Evolutionary conservation across 148 eudicot species (phyloP), one percentile per base, ranked within the genome.

Genomic region (Cornus controversa): DNA sequence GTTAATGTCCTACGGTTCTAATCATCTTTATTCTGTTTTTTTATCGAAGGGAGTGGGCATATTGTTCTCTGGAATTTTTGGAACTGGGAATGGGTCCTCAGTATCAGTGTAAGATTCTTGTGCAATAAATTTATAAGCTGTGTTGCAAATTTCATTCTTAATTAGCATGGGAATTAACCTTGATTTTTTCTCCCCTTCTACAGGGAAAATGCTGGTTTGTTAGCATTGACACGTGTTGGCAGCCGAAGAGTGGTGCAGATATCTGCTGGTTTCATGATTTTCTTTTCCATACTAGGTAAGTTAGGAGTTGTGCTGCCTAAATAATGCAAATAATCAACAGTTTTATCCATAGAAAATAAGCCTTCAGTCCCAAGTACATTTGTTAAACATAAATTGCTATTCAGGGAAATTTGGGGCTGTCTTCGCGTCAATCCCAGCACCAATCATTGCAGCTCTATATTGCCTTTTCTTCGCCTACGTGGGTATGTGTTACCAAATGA

Each of bases 221-320:
- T 92, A 29, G 97, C 87, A 9, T 65, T 92, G 75, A 92, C 94
- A 57, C 92, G 92, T 57, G 97, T 90, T 65, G 97, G 97, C 36
- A 92, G 97, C 81, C 86, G 97, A 78, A 87, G 97, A 65, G 97
- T 92, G 50, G 92, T 89, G 26, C 97, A 93, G 79, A 93, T 95
- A 71, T 88, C 99, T 15, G 96, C 99, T 37, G 94, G 91, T 47
- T 92, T 92, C 76, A 92, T 92, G 97, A 87, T 92, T 74, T 92
- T 92, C 84, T 92, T 92, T 75, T 89, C 97, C 10, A 78, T 92
- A 24, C 92, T 92, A 22, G 97, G 97, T 87, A 70, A 83, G 71
- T 18, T 60, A 60, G 22, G 10, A 8, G 31, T 77, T 62, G 3
- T 0, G 15, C 18, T 50, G 24, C 22, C 64, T 25, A n/a, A 60